phyloP scores from a whole-genome alignment of 2,329 filamentous ascomycete species.

The Colletotrichum sp. region DNA sequence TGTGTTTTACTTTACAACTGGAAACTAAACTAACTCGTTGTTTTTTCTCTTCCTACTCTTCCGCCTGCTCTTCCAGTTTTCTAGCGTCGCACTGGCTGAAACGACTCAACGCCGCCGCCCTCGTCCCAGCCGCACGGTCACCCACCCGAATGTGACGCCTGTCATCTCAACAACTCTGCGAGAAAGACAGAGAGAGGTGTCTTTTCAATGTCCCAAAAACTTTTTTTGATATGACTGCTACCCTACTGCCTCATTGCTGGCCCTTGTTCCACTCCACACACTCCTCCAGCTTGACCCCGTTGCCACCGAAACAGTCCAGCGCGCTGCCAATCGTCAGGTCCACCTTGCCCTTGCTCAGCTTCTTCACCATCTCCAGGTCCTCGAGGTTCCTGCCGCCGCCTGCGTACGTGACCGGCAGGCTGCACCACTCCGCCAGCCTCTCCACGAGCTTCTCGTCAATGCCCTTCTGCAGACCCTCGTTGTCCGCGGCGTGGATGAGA shows the following conservation, averaged over 20 bases:
- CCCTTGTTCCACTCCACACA: constrained; percentile 84
- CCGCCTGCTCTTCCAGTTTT: background rate
- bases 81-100: constrained; percentile 13
- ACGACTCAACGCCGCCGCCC: background rate
- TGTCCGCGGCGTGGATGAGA: constrained; percentile 95
- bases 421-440: constrained; percentile 82
- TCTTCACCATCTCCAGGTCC: constrained; percentile 83
- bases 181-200: background rate
- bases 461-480: constrained; percentile 90
- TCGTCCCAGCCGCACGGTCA: constrained; percentile 3
- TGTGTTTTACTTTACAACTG: background rate
- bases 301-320: constrained; percentile 92
- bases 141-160: constrained; percentile 12
- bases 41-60: background rate
- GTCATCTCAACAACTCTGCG: background rate
- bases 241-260: constrained; percentile 22
- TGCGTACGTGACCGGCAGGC: constrained; percentile 93
- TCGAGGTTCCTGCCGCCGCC: constrained; percentile 85
- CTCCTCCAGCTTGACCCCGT: constrained; percentile 84
- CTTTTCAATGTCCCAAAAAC: background rate
- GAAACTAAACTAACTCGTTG: background rate
- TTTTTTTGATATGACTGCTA: background rate
- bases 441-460: constrained; percentile 86
- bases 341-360: constrained; percentile 78
- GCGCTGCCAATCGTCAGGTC: constrained; percentile 97